Conservation (phyloP, 305 asterid genomes). For the Solanum chacoense region DNA sequence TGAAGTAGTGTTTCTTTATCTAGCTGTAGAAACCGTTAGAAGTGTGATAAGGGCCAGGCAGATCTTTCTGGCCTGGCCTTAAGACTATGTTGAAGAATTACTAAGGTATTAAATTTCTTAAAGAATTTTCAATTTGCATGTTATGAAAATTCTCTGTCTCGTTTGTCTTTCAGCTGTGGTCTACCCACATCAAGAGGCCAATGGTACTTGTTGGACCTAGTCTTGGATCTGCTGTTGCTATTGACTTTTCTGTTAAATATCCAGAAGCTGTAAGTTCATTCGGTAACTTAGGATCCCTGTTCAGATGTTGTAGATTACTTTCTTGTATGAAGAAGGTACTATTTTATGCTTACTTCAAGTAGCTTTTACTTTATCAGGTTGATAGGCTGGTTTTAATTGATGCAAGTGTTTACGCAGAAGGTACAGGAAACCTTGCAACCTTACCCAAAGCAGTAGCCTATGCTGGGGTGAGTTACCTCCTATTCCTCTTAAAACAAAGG, state of each 20-base stretch:
- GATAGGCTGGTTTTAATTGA: conserved; percentile 74
- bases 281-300: neutral
- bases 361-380: conserved; percentile 39
- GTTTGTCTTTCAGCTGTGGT: conserved; percentile 52
- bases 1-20: neutral
- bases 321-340: neutral
- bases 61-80: neutral
- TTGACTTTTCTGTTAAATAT: conserved; percentile 52
- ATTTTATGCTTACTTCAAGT: neutral
- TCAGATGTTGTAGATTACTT: neutral
- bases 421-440: conserved; percentile 75
- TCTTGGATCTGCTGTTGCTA: conserved; percentile 90
- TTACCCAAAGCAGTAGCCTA: conserved; percentile 66
- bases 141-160: neutral
- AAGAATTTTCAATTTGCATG: neutral
- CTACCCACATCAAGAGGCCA: conserved; percentile 59
- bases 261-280: conserved; percentile 69
- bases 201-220: conserved; percentile 91
- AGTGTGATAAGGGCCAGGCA: neutral
- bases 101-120: neutral
- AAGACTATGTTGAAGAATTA: neutral
- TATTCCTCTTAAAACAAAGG: neutral
- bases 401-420: conserved; percentile 94
- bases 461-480: conserved; percentile 58
- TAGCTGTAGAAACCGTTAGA: neutral